Percentiles rank a stretch among this genome's conserved stretches.
Evolutionary conservation across 805 yeast genomes (phyloP).

Genomic region (Candida odintsovae): DNA sequence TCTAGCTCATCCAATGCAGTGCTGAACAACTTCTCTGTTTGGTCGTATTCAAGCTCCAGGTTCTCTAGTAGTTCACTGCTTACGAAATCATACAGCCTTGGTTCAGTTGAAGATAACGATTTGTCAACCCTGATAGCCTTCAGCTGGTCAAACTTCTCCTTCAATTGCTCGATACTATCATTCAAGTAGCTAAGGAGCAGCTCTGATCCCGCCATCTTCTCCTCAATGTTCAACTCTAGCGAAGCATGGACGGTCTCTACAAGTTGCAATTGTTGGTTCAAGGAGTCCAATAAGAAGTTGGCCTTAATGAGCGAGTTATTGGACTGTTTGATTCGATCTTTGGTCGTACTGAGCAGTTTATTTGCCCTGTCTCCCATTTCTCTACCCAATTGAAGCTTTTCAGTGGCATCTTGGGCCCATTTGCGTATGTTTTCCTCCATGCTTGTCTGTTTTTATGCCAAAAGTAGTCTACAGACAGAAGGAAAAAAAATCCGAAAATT

Average conservation of each 20-base stretch:
- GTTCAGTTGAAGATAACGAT: constrained; percentile 6
- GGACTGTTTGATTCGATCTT: constrained; percentile 32
- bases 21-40: not conserved
- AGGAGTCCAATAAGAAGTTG: constrained; percentile 39
- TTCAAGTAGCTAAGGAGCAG: constrained; percentile 20
- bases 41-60: constrained; percentile 20
- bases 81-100: constrained; percentile 41
- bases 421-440: constrained; percentile 3
- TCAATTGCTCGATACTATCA: constrained; percentile 29
- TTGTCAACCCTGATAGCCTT: constrained; percentile 31
- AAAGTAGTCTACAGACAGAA: not conserved
- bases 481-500: not conserved
- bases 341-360: constrained; percentile 30
- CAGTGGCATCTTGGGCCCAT: constrained; percentile 44
- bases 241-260: constrained; percentile 30
- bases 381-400: constrained; percentile 43
- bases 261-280: constrained; percentile 41
- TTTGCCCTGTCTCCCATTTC: constrained; percentile 47
- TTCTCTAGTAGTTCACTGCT: constrained; percentile 31
- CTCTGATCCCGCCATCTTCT: constrained; percentile 19
- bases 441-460: not conserved
- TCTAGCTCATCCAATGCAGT: constrained; percentile 24
- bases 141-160: constrained; percentile 27
- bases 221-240: constrained; percentile 24
- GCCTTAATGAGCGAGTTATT: constrained; percentile 38